Evolutionary conservation across 257 asterid genomes (phyloP).

Genomic region (Primulina huaijiensis): DNA sequence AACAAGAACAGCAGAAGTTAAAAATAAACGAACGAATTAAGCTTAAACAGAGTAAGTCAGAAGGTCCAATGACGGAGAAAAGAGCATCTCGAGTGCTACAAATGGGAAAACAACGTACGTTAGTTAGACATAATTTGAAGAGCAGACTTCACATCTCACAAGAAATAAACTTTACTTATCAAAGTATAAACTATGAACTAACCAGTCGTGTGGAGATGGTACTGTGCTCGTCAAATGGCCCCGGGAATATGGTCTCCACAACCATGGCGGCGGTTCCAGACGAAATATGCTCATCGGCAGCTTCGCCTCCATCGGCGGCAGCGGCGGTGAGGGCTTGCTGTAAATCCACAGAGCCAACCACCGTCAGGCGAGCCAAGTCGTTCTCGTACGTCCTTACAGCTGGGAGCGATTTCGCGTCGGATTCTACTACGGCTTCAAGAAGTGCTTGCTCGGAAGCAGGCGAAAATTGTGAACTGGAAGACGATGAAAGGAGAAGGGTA

Average conservation of each 20-base stretch:
- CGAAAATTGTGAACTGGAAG: slow-evolving; percentile 32
- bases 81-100: too few relatives aligned
- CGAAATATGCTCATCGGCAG: slow-evolving; percentile 66
- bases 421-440: slow-evolving; percentile 49
- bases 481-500: slow-evolving; percentile 30
- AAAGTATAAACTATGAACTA: slow-evolving; percentile 17
- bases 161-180: not conserved
- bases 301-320: slow-evolving; percentile 84
- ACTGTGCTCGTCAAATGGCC: slow-evolving; percentile 48
- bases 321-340: slow-evolving; percentile 91
- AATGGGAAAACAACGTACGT: not conserved
- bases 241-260: slow-evolving; percentile 75
- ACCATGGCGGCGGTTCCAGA: slow-evolving; percentile 66
- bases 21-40: not conserved
- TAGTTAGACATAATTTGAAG: not conserved
- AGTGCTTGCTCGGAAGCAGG: slow-evolving; percentile 49
- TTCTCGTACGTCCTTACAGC: slow-evolving; percentile 76
- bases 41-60: too few relatives aligned
- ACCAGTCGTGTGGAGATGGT: slow-evolving; percentile 78
- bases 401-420: slow-evolving; percentile 40
- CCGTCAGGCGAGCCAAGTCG: slow-evolving; percentile 63
- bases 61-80: not conserved
- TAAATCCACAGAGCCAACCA: slow-evolving; percentile 70
- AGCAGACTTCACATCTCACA: not conserved
- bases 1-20: not conserved